These are phyloP conservation scores for Pugionium dolabratum DNA, from an alignment of 345 rosid genomes.

Conservation along the genomic window DNA sequence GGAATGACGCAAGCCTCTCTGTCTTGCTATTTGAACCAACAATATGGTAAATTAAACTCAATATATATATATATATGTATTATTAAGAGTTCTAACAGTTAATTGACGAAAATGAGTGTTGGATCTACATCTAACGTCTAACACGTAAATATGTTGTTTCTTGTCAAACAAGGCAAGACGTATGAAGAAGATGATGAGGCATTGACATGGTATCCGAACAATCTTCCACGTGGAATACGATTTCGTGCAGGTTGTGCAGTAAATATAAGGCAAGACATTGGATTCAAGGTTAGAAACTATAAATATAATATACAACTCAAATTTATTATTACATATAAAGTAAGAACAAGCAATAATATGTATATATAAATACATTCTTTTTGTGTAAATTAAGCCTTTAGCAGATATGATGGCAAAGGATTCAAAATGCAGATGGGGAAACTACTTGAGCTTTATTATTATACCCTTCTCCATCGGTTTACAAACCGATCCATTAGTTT, in stretches of 20 bases:
- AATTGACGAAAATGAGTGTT: too few relatives aligned
- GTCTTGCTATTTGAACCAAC: conserved; percentile 48
- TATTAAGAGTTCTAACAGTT: too few relatives aligned
- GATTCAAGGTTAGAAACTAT: conserved; percentile 49
- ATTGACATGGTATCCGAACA: conserved; percentile 12
- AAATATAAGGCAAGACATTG: conserved; percentile 53
- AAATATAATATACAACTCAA: not conserved
- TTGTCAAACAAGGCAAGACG: conserved; percentile 18
- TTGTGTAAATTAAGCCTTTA: conserved; percentile 39
- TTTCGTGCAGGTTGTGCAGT: conserved; percentile 50
- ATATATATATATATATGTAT: not conserved
- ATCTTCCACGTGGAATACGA: conserved; percentile 43
- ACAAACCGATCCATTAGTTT: conserved; percentile 49
- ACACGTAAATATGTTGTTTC: conserved; percentile 10
- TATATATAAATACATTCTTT: too few relatives aligned
- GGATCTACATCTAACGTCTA: not conserved
- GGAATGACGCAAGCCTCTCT: conserved; percentile 73
- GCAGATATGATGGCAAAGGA: conserved; percentile 56
- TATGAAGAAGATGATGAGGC: conserved; percentile 10
- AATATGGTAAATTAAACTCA: conserved; percentile 20
- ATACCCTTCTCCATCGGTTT: conserved; percentile 49
- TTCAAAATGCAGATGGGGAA: conserved; percentile 57
- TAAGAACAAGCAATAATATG: too few relatives aligned
- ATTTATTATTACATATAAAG: too few relatives aligned
- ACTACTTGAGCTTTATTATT: conserved; percentile 50